Base-by-base conservation (phyloP, 768 basidiomycete species). In the Candolleomyces aberdarensis region DNA sequence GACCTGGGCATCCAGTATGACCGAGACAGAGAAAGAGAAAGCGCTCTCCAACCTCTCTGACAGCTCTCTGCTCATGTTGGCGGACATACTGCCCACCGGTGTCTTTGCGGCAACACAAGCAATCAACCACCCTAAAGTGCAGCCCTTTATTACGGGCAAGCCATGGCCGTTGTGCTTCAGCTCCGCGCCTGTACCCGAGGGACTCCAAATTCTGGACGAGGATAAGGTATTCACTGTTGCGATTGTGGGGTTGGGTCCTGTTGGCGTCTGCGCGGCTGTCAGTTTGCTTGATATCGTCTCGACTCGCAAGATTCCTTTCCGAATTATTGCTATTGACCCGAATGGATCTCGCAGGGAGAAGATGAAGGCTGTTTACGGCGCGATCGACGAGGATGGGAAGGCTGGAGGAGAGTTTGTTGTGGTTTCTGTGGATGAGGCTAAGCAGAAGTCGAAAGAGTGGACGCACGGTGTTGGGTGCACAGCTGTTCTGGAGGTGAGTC, bases 61-160 rank as follows among this genome's bases (percentile, higher is more conserved):
- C 64, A 83, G 81, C 43, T 88, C 89, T 1, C 75, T 92, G 49
- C 78, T 92, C 20, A 75, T 92, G 58, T 76, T 92, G 8, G 87
- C 88, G 10, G 91, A 92, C 66, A 91, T 92, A 66, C 79, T 92
- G 14, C 91, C 91, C 3, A 92, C 91, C 0, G 90, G 89, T 4
- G 83, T 88, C 15, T 92, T 91, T 66, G 90, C 90, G 9, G 87
- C 86, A 3, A 67, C 85, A 60, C 91, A 92, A 69, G 85, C 85
- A 3, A 66, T 91, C 60, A 84, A 85, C 60, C 89, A 92, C 66
- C 86, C 89, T 4, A 92, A 92, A 72, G 75, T 86, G 5, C 74
- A 79, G 19, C 84, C 89, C 9, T 76, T 87, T 26, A 65, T 89
- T 53, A 83, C 80, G 0, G 85, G 84, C 2, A 76, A 68, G 43